phyloP scores from a whole-genome alignment of 768 basidiomycete species.

The Tubosaeta sp. region DNA sequence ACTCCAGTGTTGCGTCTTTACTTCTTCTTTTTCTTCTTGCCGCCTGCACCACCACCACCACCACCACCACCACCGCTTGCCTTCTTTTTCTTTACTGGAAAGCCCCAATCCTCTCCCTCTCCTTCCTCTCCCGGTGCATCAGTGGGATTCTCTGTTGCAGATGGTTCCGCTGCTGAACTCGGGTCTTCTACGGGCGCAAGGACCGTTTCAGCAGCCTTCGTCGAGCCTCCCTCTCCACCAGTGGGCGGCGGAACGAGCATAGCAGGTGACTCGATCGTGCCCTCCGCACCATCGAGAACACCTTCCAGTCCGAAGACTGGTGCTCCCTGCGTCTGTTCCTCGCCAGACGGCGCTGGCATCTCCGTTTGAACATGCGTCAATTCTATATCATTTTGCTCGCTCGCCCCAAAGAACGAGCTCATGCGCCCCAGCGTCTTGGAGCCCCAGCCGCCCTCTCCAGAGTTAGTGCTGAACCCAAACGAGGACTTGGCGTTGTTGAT shows the following conservation, averaged over 20 bases:
- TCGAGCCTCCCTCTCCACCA: neutral
- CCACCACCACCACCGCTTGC: slow-evolving; percentile 1
- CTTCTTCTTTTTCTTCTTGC: slow-evolving; percentile 11
- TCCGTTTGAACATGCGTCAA: neutral
- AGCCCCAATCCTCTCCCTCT: neutral
- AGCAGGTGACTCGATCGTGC: neutral
- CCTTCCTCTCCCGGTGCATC: neutral
- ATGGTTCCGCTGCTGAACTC: neutral
- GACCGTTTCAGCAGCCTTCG: neutral
- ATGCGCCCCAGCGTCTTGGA: neutral
- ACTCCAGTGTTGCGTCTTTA: neutral
- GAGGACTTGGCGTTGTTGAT: neutral
- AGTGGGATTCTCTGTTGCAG: neutral
- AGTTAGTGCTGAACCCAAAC: neutral
- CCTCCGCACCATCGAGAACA: neutral
- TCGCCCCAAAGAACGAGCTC: neutral
- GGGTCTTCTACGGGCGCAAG: neutral
- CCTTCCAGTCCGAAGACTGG: neutral
- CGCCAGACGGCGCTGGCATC: neutral
- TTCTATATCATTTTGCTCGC: neutral
- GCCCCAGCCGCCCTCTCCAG: neutral
- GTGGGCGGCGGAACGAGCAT: neutral
- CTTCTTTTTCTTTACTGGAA: neutral
- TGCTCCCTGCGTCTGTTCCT: neutral
- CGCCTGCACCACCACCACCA: neutral